Conservation (phyloP, 1,284 basidiomycete species). For the Cutaneotrichosporon cutaneum region DNA sequence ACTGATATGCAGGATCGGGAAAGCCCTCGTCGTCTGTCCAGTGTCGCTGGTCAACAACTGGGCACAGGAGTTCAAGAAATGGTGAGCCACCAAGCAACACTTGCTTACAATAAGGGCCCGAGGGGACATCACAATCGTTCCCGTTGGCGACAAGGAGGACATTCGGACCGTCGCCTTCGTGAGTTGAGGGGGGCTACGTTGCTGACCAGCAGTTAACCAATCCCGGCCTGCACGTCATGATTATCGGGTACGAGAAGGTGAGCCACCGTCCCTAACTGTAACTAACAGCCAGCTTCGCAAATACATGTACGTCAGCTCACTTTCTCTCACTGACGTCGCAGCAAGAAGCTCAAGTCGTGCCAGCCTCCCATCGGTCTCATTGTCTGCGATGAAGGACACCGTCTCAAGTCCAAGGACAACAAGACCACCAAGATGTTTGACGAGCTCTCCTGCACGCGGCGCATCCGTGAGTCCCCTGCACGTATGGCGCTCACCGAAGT, state of each 20-base stretch:
- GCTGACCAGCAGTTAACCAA: conserved; percentile 53
- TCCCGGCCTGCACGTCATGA: conserved; percentile 72
- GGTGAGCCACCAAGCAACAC: conserved; percentile 55
- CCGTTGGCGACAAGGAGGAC: conserved; percentile 72
- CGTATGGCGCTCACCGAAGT: conserved; percentile 56
- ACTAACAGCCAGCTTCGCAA: conserved; percentile 61
- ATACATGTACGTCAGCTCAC: conserved; percentile 62
- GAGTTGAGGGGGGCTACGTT: conserved; percentile 58
- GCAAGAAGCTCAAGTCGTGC: conserved; percentile 49
- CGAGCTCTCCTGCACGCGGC: conserved; percentile 67
- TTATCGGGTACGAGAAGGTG: conserved; percentile 87
- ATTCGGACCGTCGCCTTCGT: conserved; percentile 69
- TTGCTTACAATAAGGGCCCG: conserved; percentile 14
- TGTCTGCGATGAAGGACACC: conserved; percentile 95
- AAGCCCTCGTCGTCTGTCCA: conserved; percentile 89
- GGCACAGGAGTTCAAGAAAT: conserved; percentile 93
- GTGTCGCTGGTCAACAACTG: conserved; percentile 95
- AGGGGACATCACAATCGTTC: conserved; percentile 59
- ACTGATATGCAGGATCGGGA: conserved; percentile 58
- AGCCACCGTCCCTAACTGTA: conserved; percentile 10
- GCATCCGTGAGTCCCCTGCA: conserved; percentile 56
- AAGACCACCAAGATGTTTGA: conserved; percentile 91
- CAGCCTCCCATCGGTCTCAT: conserved; percentile 84
- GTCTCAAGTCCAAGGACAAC: conserved; percentile 83
- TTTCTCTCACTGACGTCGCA: conserved; percentile 23